Percentiles rank a stretch among this genome's conserved stretches.
These are phyloP conservation scores for Mycena crocata DNA, from an alignment of 768 basidiomycete species.

Conservation along the genomic window DNA sequence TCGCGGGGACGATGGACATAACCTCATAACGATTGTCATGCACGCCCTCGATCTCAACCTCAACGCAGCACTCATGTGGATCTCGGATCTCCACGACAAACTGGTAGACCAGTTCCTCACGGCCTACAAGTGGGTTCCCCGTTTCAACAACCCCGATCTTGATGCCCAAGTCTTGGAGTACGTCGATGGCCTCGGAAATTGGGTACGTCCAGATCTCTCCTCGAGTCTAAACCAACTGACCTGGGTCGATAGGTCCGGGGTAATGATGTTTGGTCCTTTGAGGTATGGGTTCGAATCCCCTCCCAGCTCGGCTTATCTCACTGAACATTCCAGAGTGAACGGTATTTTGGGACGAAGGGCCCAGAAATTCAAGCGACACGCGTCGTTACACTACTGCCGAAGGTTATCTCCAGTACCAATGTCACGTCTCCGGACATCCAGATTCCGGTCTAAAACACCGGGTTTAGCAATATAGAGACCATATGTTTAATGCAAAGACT, in stretches of 20 bases:
- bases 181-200: constrained; percentile 6
- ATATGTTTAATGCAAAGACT: too few relatives aligned
- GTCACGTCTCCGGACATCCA: too few relatives aligned
- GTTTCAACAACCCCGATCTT: not conserved
- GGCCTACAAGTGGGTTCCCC: constrained; percentile 6
- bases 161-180: constrained; percentile 3
- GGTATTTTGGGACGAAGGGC: constrained; percentile 6
- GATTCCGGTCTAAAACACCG: too few relatives aligned
- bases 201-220: constrained; percentile 2
- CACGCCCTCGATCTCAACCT: constrained; percentile 6
- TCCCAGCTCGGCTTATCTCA: not conserved
- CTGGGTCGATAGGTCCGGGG: constrained; percentile 11
- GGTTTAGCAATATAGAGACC: too few relatives aligned
- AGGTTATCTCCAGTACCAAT: too few relatives aligned
- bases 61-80: constrained; percentile 5
- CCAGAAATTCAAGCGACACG: constrained; percentile 5
- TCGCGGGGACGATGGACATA: constrained; percentile 13
- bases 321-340: constrained; percentile 12
- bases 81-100: constrained; percentile 1
- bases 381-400: too few relatives aligned
- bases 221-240: too few relatives aligned
- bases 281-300: not conserved
- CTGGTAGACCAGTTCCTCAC: constrained; percentile 3
- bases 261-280: constrained; percentile 6
- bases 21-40: constrained; percentile 10